Base-by-base conservation (phyloP, 2,329 filamentous ascomycete species). In the Ophiostoma populinum region DNA sequence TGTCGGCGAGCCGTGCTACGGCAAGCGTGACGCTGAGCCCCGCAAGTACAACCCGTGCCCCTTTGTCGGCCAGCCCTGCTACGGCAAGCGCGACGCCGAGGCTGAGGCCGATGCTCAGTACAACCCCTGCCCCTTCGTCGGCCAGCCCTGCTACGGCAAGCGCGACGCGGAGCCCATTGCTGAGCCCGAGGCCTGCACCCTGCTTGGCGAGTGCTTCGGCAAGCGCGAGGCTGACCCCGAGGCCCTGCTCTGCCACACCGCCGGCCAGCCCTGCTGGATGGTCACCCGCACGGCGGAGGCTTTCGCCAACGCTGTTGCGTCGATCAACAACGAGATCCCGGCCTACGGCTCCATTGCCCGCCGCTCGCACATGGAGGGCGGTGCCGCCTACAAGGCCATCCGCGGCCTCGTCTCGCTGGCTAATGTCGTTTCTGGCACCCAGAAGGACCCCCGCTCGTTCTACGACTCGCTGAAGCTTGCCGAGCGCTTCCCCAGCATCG, bases 241-340 rank as follows among this genome's bases (percentile, higher is more conserved):
- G 29, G 40, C 43, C 7, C 37, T 38, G 17, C 24, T 9, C n/a
- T 55, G 49, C 43, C 63, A 59, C 47, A 37, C 46, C 33, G 45
- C 46, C 20, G 59, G 61, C 37, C 48, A 56, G 42, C 43, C 51
- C 21, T 65, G 62, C 55, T 33, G 22, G 21, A 24, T 24, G 15
- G 25, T 31, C 18, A 36, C 40, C 35, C 30, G 34, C 42, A 56
- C 53, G n/a, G 48, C 51, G 40, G 46, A 51, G 20, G 34, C 43
- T 8, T 32, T 32, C 10, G 30, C 30, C 30, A 20, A 21, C 35
- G 38, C 26, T 36, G 43, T 47, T 30, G 40, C 45, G 11, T 36
- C 38, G 16, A 55, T 49, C 42, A 62, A 59, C 32, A 44, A 46
- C 19, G 60, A 61, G 37, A 48, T 56, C 43, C 43, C 51, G 16